Conservation (phyloP, 1,139 yeast genomes). For the Pichia sp. region DNA sequence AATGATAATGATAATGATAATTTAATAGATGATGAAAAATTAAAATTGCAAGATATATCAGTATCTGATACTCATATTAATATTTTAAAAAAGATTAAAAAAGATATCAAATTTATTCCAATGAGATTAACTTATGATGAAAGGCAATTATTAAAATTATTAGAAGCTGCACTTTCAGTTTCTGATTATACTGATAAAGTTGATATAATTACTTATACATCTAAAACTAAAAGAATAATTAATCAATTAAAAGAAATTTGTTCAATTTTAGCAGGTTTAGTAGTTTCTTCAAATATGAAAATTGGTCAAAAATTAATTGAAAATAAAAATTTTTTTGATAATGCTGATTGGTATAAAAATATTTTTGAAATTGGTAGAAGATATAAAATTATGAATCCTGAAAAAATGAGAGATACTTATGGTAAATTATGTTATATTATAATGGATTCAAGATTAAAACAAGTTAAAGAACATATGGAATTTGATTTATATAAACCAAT, state of each 20-base stretch:
- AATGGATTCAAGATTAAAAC: constrained; percentile 71
- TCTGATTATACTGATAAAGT: constrained; percentile 72
- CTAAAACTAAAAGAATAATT: constrained; percentile 61
- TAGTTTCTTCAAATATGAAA: constrained; percentile 66
- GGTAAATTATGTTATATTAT: constrained; percentile 75
- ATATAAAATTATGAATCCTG: constrained; percentile 75
- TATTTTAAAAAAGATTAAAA: constrained; percentile 33
- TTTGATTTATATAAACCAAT: constrained; percentile 68
- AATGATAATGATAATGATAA: constrained; percentile 22
- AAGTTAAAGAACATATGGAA: constrained; percentile 59
- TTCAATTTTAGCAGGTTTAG: constrained; percentile 65
- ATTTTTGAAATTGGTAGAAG: constrained; percentile 72
- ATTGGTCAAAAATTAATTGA: constrained; percentile 55
- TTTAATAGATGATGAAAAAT: constrained; percentile 7
- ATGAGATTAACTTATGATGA: constrained; percentile 59
- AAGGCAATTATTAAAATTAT: constrained; percentile 52
- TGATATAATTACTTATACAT: constrained; percentile 55
- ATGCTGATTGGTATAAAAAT: constrained; percentile 61
- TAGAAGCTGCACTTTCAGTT: constrained; percentile 66
- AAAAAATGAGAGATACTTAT: constrained; percentile 64
- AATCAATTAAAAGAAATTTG: constrained; percentile 67
- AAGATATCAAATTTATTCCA: constrained; percentile 53
- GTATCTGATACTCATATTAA: constrained; percentile 16
- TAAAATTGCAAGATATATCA: constrained; percentile 1
- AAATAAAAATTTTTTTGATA: constrained; percentile 56